Evolutionary conservation across 2,329 filamentous ascomycete species (phyloP), one percentile per base, ranked within the genome.

Genomic region (Pseudogymnoascus sp.): DNA sequence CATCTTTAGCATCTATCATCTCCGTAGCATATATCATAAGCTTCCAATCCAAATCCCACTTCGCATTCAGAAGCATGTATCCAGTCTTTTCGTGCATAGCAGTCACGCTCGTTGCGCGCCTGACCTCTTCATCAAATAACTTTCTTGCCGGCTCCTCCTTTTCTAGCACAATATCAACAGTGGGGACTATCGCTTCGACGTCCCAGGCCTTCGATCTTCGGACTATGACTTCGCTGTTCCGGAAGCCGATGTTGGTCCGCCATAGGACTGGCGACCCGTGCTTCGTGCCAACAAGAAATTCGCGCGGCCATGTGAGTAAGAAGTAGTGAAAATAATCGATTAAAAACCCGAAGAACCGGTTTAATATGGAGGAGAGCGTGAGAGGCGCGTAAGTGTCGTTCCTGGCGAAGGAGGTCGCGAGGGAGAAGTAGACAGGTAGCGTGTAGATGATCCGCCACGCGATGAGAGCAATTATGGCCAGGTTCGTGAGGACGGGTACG

Each of bases 41-140:
- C 57, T 81, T 81, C 82, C 93, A 97, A 74, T 96, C 92, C 65
- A 97, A 78, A 74, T 96, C 90, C 88, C 91, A 97, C 66, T 91
- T 83, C 66, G 82, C 84, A 73, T 93, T 90, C 80, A 96, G 89
- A 68, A 95, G 87, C 67, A 96, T 77, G 73, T 96, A 96, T 19
- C 91, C 92, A 31, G 92, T 96, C 82, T 96, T 96, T 69, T 86
- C 82, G 69, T 82, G 79, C 70, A 93, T 79, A 62, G 87, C 80
- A 70, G 84, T 77, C 21, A 86, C 83, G 15, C 87, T 82, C 3
- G 93, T 88, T 1, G 91, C 93, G 1, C 84, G 82, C 66, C 86
- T 75, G 53, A 96, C 76, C 64, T 85, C 81, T 11, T 80, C 79
- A 68, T 86, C 80, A 69, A 91, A 82, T 62, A 86, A 78, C 75